These are phyloP conservation scores for Sistotremastrum niveocremeum DNA, from an alignment of 768 basidiomycete species.

Conservation along the genomic window DNA sequence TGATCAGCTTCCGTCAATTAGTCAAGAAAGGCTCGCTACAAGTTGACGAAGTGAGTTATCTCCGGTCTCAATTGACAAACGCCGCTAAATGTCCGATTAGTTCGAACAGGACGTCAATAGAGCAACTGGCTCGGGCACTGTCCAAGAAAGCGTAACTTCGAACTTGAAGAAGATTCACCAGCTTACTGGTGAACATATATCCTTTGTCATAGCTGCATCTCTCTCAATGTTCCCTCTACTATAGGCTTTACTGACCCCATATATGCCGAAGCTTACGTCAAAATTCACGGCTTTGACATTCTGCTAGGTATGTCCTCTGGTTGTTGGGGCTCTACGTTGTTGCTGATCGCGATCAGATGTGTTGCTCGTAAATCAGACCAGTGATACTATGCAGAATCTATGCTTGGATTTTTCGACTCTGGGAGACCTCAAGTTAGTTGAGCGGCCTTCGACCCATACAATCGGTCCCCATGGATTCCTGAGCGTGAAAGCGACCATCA, in stretches of 20 bases:
- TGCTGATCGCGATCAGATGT: slow-evolving; percentile 44
- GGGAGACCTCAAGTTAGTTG: slow-evolving; percentile 93
- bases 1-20: slow-evolving; percentile 87
- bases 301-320: slow-evolving; percentile 49
- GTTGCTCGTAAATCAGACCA: slow-evolving; percentile 89
- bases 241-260: slow-evolving; percentile 95
- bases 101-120: slow-evolving; percentile 80
- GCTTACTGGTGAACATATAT: slow-evolving; percentile 55
- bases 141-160: slow-evolving; percentile 86
- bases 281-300: slow-evolving; percentile 96
- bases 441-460: slow-evolving; percentile 87
- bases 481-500: slow-evolving; percentile 96
- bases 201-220: neutral
- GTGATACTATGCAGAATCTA: slow-evolving; percentile 89
- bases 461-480: slow-evolving; percentile 96
- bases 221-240: neutral
- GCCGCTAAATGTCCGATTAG: slow-evolving; percentile 24
- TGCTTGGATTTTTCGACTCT: slow-evolving; percentile 96
- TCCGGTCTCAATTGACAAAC: neutral
- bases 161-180: slow-evolving; percentile 89
- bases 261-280: slow-evolving; percentile 95
- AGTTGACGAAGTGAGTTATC: slow-evolving; percentile 46
- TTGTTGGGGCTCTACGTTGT: neutral
- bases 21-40: slow-evolving; percentile 82
- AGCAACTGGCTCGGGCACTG: slow-evolving; percentile 76